Base-by-base conservation (phyloP, 2,329 filamentous ascomycete species). In the Exserohilum turcica region DNA sequence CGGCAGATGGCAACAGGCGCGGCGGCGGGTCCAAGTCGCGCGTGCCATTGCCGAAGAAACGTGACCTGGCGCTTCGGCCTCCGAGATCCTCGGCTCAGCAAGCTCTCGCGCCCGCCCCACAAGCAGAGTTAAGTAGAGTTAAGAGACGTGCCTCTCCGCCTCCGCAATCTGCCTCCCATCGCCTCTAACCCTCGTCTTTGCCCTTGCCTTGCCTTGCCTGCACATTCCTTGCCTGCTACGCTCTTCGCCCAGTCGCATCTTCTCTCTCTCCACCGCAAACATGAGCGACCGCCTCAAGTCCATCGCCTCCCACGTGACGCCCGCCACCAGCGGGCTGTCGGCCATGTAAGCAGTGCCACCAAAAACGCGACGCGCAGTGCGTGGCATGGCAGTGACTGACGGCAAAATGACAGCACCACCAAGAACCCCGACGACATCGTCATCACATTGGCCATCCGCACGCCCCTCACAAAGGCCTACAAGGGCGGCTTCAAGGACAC, bases 401-500 rank as follows among this genome's bases (percentile, higher is more conserved):
- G 54, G 45, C 16, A 3, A 15, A 13, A 9, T 13, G 9, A 37
- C 66, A 96, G 92, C 71, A 92, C 90, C 52, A 86, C 90, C 66
- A 92, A 97, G 82, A 95, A 96, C 76, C 86, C 92, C 64, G 93
- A 97, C 74, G 94, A 99, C 80, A 84, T 99, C 48, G 94, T 99
- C 74, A 96, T 97, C 72, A 99, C 94, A 6, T 85, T 95, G 53
- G 93, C 93, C 24, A 81, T 92, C 68, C 90, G 94, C 51, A 97
- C 93, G 24, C 92, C 94, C 0, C 83, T 99, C 58, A 83, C 88
- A 72, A 97, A 97, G 80, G 92, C 85, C 46, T 83, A 83, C 74
- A 97, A 96, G 83, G 93, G 94, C 62, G 91, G 92, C 36, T 89
- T 99, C 82, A 97, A 97, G 81, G 93, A 99, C 75, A 95, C 92